These are phyloP conservation scores for Penicillium thymicola DNA, from an alignment of 2,329 filamentous ascomycete genomes.

Conservation along the genomic window DNA sequence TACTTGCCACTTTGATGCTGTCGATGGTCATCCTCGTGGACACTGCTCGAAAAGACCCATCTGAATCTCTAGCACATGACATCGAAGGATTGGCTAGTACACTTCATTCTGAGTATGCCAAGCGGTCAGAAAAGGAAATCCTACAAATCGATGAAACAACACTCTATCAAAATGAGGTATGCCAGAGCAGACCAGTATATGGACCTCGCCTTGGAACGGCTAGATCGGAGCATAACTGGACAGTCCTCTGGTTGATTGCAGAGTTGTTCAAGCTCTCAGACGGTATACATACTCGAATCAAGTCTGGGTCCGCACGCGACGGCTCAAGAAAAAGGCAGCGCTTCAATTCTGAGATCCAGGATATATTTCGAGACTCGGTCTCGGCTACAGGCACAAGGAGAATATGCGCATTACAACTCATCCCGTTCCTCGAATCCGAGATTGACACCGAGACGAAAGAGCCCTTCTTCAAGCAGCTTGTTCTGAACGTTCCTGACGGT, in stretches of 20 bases:
- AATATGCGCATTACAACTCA: conserved; percentile 53
- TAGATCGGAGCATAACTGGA: conserved; percentile 42
- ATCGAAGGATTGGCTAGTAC: conserved; percentile 66
- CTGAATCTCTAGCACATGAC: conserved; percentile 40
- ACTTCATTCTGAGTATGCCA: conserved; percentile 75
- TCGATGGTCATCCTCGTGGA: conserved; percentile 60
- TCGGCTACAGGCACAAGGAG: conserved; percentile 39
- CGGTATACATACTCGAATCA: conserved; percentile 15
- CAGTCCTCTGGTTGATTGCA: conserved; percentile 40
- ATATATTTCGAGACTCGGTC: conserved; percentile 36
- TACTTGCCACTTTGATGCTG: conserved; percentile 68
- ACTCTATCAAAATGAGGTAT: conserved; percentile 44
- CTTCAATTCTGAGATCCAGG: conserved; percentile 35
- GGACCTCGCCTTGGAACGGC: conserved; percentile 36
- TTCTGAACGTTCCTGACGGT: conserved; percentile 65
- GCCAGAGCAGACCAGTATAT: conserved; percentile 38
- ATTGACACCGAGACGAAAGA: conserved; percentile 53
- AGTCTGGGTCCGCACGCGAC: conserved; percentile 13
- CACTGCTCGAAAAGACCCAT: conserved; percentile 32
- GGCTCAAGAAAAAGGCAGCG: conserved; percentile 36
- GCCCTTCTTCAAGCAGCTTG: conserved; percentile 58
- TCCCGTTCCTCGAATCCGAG: conserved; percentile 50
- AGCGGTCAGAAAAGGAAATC: conserved; percentile 65
- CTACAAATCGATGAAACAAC: conserved; percentile 75
- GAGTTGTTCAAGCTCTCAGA: conserved; percentile 40